These are phyloP conservation scores for Yamadazyma sp. DNA, from an alignment of 1,139 yeast genomes.

Conservation along the genomic window DNA sequence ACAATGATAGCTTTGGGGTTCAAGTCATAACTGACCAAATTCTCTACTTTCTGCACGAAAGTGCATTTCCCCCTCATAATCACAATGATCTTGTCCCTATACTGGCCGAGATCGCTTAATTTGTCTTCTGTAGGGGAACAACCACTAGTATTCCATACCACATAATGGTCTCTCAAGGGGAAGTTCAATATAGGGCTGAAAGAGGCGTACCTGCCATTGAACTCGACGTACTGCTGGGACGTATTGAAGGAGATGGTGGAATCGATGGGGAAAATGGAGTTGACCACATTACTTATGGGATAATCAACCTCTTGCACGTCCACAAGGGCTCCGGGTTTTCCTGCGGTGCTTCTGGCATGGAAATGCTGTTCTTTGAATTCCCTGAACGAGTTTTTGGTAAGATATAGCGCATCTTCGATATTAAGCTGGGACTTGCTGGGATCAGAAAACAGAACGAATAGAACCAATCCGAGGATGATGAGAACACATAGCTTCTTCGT, in stretches of 20 bases:
- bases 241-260: conserved; percentile 32
- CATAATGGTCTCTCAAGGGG: conserved; percentile 24
- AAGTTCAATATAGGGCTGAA: conserved; percentile 38
- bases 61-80: conserved; percentile 45
- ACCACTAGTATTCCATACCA: conserved; percentile 30
- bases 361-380: conserved; percentile 23
- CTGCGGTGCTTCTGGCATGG: too few relatives aligned
- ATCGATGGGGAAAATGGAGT: conserved; percentile 46
- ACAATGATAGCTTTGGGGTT: conserved; percentile 36
- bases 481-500: not conserved
- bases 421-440: conserved; percentile 12
- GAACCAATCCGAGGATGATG: not conserved
- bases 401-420: conserved; percentile 27
- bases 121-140: conserved; percentile 19
- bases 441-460: not conserved
- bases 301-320: conserved; percentile 28
- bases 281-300: conserved; percentile 38
- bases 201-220: conserved; percentile 45
- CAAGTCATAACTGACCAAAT: conserved; percentile 28
- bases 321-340: too few relatives aligned
- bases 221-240: conserved; percentile 18
- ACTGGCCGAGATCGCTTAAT: conserved; percentile 11
- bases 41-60: conserved; percentile 39
- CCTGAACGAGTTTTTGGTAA: conserved; percentile 27
- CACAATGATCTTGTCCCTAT: conserved; percentile 27